Percentiles rank a stretch among this genome's conserved stretches.
These are phyloP conservation scores for Vigna angularis DNA, from an alignment of 306 rosid genomes.

Conservation along the genomic window DNA sequence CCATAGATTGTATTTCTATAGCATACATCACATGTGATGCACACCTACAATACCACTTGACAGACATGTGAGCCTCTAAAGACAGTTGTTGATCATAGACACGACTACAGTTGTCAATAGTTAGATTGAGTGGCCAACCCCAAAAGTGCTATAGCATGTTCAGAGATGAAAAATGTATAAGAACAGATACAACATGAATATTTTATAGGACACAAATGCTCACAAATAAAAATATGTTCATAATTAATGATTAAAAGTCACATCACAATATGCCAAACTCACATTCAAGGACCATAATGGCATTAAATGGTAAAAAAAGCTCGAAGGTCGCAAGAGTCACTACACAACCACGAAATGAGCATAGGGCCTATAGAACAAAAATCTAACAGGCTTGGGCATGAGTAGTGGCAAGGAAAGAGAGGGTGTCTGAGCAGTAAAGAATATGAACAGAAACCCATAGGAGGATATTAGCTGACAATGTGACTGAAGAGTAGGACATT, in stretches of 20 bases:
- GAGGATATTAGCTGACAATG: not conserved
- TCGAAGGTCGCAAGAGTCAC: not conserved
- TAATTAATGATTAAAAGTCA: not conserved
- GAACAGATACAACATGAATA: not conserved
- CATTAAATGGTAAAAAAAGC: not conserved
- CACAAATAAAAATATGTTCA: not conserved
- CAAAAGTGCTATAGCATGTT: not conserved
- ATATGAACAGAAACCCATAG: not conserved
- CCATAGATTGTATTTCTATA: conserved; percentile 3
- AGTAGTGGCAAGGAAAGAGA: not conserved
- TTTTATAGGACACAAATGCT: not conserved
- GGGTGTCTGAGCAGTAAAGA: not conserved
- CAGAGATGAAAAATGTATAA: not conserved
- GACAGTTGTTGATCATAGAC: conserved; percentile 13
- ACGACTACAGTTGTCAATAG: not conserved
- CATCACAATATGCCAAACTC: conserved; percentile 1
- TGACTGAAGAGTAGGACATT: not conserved
- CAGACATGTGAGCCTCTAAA: not conserved
- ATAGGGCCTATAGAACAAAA: conserved; percentile 2
- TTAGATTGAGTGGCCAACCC: not conserved
- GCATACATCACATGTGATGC: not conserved
- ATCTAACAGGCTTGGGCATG: not conserved
- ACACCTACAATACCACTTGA: conserved; percentile 10
- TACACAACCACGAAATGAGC: not conserved
- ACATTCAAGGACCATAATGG: not conserved